A percentile compares a stretch with the other conserved stretches of the same genome.
Conservation (phyloP, 1,139 yeast species). For the Kurtzmaniella natalensis region DNA sequence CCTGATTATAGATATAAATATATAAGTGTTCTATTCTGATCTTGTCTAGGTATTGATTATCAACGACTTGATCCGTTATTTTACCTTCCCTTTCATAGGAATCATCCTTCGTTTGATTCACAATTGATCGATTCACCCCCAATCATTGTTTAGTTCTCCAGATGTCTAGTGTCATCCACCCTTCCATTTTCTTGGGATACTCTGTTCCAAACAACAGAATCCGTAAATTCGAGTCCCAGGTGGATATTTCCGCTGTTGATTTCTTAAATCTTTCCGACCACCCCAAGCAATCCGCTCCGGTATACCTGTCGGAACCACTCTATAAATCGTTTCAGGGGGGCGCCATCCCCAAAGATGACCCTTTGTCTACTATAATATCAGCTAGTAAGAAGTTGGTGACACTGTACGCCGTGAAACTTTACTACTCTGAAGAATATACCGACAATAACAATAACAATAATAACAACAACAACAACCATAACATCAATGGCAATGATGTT, state of each 20-base stretch:
- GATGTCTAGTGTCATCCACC: no score
- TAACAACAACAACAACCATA: neutral
- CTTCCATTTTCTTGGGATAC: conserved; percentile 17
- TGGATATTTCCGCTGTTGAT: conserved; percentile 19
- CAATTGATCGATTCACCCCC: no score
- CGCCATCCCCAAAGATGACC: conserved; percentile 15
- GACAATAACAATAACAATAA: neutral
- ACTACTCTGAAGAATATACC: conserved; percentile 14
- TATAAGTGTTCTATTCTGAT: no score
- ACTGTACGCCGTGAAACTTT: conserved; percentile 14
- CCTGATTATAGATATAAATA: no score
- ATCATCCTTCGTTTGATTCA: no score
- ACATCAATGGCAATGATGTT: neutral
- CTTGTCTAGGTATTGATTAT: no score
- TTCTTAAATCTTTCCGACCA: conserved; percentile 21
- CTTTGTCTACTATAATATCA: conserved; percentile 25
- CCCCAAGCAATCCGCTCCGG: conserved; percentile 13
- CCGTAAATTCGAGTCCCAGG: conserved; percentile 12
- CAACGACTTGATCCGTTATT: no score
- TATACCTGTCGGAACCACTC: conserved; percentile 11
- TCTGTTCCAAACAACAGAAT: conserved; percentile 16
- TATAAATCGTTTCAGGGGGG: conserved; percentile 10
- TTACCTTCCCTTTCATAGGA: no score
- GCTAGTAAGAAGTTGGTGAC: conserved; percentile 18
- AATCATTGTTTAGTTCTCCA: no score